A percentile compares a stretch with the other conserved stretches of the same genome.
phyloP scores from a whole-genome alignment of 495 filamentous ascomycete species.

The Penicillium maclennaniae region DNA sequence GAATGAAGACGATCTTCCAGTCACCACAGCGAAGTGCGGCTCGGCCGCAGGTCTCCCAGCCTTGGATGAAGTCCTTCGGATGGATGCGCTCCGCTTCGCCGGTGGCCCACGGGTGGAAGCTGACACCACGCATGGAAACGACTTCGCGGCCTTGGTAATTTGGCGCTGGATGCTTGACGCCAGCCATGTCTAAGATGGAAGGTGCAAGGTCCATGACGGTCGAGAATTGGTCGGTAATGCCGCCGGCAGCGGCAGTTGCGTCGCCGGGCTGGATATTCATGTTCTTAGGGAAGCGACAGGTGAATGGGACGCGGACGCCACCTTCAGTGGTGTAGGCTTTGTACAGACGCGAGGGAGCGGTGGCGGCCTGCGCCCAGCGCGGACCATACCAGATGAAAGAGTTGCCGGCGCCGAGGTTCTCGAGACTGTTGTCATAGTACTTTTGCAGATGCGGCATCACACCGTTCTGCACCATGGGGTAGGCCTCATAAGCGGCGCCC shows the following conservation, averaged over 20 bases:
- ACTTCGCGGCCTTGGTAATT: slow-evolving; percentile 54
- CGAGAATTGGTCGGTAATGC: slow-evolving; percentile 54
- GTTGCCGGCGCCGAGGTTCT: slow-evolving; percentile 58
- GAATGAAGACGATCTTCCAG: slow-evolving; percentile 50
- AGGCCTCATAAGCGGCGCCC: slow-evolving; percentile 57
- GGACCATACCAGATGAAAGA: slow-evolving; percentile 65
- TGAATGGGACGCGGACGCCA: slow-evolving; percentile 56
- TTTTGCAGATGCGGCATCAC: slow-evolving; percentile 53
- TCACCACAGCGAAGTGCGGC: slow-evolving; percentile 44
- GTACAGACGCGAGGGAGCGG: slow-evolving; percentile 57
- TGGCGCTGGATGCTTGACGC: slow-evolving; percentile 54
- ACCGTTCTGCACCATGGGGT: slow-evolving; percentile 51
- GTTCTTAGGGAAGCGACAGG: slow-evolving; percentile 46
- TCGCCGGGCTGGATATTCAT: slow-evolving; percentile 18
- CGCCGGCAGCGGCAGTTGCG: slow-evolving; percentile 18
- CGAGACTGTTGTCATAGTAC: slow-evolving; percentile 59
- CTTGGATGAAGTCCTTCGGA: slow-evolving; percentile 43
- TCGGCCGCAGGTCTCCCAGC: slow-evolving; percentile 47
- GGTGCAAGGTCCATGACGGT: slow-evolving; percentile 64
- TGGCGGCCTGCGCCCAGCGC: slow-evolving; percentile 61
- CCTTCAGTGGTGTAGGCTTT: slow-evolving; percentile 63
- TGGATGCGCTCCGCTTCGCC: slow-evolving; percentile 39
- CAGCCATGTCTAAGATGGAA: slow-evolving; percentile 59
- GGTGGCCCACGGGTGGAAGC: slow-evolving; percentile 40
- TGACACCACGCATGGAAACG: slow-evolving; percentile 56